These are phyloP conservation scores for Cucumis hystrix DNA, from an alignment of 306 rosid genomes.

Conservation along the genomic window DNA sequence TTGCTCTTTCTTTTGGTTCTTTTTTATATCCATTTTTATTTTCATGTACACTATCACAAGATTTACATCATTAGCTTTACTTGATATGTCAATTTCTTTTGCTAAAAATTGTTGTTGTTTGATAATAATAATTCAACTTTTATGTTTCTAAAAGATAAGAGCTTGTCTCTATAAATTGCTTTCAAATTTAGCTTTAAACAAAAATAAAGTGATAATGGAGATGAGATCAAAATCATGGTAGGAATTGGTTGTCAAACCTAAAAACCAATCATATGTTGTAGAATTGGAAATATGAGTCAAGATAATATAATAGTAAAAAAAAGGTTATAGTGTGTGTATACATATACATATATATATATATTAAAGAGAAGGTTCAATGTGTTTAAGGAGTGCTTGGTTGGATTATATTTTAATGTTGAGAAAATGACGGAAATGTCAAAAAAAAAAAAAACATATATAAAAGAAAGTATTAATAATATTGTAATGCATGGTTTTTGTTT, in stretches of 20 bases:
- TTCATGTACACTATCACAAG: neutral
- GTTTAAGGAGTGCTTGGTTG: neutral
- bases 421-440: neutral
- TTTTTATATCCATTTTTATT: neutral
- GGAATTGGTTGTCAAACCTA: neutral
- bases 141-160: neutral
- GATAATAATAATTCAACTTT: neutral
- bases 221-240: neutral
- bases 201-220: neutral
- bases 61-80: neutral
- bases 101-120: neutral
- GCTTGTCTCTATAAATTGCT: neutral
- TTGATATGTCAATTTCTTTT: neutral
- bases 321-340: neutral
- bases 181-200: neutral
- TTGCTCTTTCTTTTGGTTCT: neutral
- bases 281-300: neutral
- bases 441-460: neutral
- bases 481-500: constrained; percentile 3
- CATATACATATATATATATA: neutral
- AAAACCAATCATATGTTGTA: neutral
- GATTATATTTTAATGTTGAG: neutral
- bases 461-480: neutral
- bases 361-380: neutral
- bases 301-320: neutral